Evolutionary conservation across 495 filamentous ascomycete species (phyloP).

Genomic region (Cercophora sp.): DNA sequence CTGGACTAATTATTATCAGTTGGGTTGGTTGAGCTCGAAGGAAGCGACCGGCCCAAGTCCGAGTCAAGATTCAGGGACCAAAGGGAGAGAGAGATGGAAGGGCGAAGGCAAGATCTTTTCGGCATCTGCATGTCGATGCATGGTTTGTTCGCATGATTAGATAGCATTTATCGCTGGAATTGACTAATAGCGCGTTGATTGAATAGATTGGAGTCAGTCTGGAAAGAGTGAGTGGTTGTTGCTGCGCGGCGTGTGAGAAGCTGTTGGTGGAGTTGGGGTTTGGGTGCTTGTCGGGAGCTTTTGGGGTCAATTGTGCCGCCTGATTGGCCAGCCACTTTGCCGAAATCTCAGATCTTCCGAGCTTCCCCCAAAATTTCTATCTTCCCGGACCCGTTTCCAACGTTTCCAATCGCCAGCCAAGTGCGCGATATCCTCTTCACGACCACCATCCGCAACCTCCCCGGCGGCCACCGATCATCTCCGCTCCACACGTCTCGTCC

Average conservation of each 20-base stretch:
- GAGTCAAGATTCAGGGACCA: too few relatives aligned
- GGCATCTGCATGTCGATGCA: too few relatives aligned
- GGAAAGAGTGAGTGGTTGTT: too few relatives aligned
- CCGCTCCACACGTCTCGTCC: not conserved
- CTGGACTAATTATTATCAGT: too few relatives aligned
- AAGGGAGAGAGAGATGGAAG: too few relatives aligned
- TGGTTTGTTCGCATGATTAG: too few relatives aligned
- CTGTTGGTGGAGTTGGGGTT: not conserved
- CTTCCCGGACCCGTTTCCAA: slow-evolving; percentile 9
- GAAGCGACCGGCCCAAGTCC: too few relatives aligned
- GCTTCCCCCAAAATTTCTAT: slow-evolving; percentile 29
- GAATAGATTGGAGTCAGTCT: too few relatives aligned
- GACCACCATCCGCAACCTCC: not conserved
- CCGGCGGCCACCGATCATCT: slow-evolving; percentile 4
- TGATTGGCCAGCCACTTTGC: slow-evolving; percentile 27
- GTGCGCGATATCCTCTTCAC: slow-evolving; percentile 29
- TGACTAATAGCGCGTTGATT: not conserved
- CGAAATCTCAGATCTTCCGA: slow-evolving; percentile 32
- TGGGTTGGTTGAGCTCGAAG: too few relatives aligned
- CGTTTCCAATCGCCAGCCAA: not conserved
- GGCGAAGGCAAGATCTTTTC: too few relatives aligned
- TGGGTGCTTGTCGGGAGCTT: not conserved
- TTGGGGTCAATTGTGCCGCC: slow-evolving; percentile 21
- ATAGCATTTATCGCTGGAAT: too few relatives aligned
- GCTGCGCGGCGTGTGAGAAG: too few relatives aligned